Base-by-base conservation (phyloP, 2,329 filamentous ascomycete genomes). In the Colletotrichum simmondsii region DNA sequence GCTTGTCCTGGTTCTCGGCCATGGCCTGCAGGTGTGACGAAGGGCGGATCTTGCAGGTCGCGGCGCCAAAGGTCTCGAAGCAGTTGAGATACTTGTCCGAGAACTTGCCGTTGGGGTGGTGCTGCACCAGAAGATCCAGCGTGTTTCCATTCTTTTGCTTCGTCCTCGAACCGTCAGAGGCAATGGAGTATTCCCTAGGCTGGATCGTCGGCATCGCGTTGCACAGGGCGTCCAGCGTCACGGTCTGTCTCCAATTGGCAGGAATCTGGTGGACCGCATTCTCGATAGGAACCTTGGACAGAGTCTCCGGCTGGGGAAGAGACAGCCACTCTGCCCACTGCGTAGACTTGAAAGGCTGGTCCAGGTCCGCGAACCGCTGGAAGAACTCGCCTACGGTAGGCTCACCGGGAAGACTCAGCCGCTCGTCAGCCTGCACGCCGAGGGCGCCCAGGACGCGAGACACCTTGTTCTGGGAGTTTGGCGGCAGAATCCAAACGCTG, bases 21-120 rank as follows among this genome's bases (percentile, higher is more conserved):
- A 74, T 74, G 1, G 46, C 42, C 30, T 68, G 57, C 7, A 74
- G 58, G 37, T 72, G 71, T 0, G 63, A 59, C 2, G 63, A 72
- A 14, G 62, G 58, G 8, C 71, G 71, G 3, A 74, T 74, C 59
- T 68, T 74, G 63, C 71, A 74, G 26, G 63, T 70, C n/a, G 70
- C 46, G 11, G 66, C 66, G 2, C 70, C 70, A 6, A 72, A 65
- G 3, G 32, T 12, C 54, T 65, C 66, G 3, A 72, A 72, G 24
- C 66, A 70, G 26, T 30, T 42, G 49, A 72, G 70, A 12, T 70
- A 72, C 2, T 61, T 69, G 49, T 72, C 66, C 8, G 70, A 72
- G 60, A 72, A 72, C 11, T 28, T 53, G 8, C 70, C 70, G 19
- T 65, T 24, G n/a, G 46, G 0, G 35, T 72, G 70, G 32, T 72